Evolutionary conservation across 2,329 filamentous ascomycete genomes (phyloP), one percentile per base, ranked within the genome.

Genomic region (Aspergillus pseudonomiae): DNA sequence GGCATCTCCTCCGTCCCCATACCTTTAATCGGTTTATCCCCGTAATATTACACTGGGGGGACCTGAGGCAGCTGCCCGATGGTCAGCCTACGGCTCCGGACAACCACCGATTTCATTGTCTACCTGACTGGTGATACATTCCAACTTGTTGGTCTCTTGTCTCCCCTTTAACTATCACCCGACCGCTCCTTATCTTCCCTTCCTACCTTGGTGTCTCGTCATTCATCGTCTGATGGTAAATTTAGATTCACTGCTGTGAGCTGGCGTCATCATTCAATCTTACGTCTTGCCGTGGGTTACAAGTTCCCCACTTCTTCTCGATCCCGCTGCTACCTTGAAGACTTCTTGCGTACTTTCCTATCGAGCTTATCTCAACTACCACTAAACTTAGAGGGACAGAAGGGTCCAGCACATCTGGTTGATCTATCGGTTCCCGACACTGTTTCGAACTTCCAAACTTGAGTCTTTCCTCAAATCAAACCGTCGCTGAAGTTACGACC

Each of bases 301-400:
- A n/a, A n/a, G 28, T 50, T 48, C 12, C 58, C 61, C 61, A 41
- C 61, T 48, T 63, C 55, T 32, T 59, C 56, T 57, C 61, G 48
- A 54, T 39, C 39, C 56, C 56, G 50, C 57, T 59, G 56, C 56
- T 63, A 57, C 56, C 57, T 59, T 55, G 52, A 36, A n/a, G 32
- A 21, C 32, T 24, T 34, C 30, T 36, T 21, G 36, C 52, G 52
- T 55, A 55, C 52, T 36, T 52, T 32, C 28, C 26, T 32, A 16
- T 26, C 48, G 48, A 32, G 48, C 28, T 52, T 52, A 52, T 34
- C 16, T 39, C 52, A 55, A 55, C 55, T 48, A 19, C 57, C 52
- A 43, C 52, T 55, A 39, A 55, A 39, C 34, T 30, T 55, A 55
- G 52, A 55, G 39, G 52, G 52, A 19, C 52, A 36, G 16, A 28